phyloP scores from a whole-genome alignment of 2,329 filamentous ascomycete genomes.

The Xylariaceae sp. region DNA sequence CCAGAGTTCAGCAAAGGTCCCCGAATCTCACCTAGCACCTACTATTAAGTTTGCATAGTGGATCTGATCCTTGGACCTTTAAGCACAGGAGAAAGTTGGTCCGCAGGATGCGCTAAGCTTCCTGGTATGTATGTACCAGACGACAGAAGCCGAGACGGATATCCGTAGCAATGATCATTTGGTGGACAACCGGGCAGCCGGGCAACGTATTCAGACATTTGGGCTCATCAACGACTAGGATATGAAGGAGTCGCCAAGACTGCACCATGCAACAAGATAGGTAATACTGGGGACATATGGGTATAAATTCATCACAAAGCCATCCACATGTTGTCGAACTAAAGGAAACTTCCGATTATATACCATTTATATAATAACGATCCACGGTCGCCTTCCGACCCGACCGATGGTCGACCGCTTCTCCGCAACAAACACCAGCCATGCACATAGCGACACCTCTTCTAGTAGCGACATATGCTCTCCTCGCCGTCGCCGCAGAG shows the following conservation, averaged over 20 bases:
- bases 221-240: too few relatives aligned
- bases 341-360: neutral
- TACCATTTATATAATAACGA: neutral
- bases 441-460: neutral
- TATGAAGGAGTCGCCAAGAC: too few relatives aligned
- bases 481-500: neutral
- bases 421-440: neutral
- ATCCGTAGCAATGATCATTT: too few relatives aligned
- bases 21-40: too few relatives aligned
- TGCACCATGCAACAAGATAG: too few relatives aligned
- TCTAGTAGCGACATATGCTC: neutral
- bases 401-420: neutral
- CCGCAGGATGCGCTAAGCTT: neutral
- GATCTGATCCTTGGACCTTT: neutral
- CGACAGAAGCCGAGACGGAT: neutral
- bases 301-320: too few relatives aligned
- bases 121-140: neutral
- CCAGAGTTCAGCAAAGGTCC: too few relatives aligned
- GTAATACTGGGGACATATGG: too few relatives aligned
- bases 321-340: neutral
- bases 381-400: neutral
- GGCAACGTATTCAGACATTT: too few relatives aligned
- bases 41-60: neutral
- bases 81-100: neutral
- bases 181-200: too few relatives aligned